phyloP scores from a whole-genome alignment of 495 filamentous ascomycete genomes.

The Penicillium herquei region DNA sequence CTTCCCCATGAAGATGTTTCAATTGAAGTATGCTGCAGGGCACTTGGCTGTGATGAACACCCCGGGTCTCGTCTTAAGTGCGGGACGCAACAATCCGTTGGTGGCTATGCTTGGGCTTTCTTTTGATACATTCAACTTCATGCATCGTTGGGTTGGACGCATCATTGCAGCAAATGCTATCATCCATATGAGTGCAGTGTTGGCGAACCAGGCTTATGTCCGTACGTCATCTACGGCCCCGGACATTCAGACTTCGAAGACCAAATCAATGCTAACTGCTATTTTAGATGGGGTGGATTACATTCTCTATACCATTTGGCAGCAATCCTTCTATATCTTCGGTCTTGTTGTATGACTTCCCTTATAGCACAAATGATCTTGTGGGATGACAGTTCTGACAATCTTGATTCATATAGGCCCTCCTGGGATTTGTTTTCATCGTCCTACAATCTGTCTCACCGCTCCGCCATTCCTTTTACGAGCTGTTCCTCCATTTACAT shows the following conservation, averaged over 20 bases:
- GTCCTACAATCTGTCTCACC: constrained; percentile 51
- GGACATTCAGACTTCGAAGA: too few relatives aligned
- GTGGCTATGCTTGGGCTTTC: constrained; percentile 35
- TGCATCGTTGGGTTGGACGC: constrained; percentile 48
- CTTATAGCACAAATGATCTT: not conserved
- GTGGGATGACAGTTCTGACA: too few relatives aligned
- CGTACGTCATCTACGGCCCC: constrained; percentile 19
- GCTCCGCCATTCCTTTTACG: constrained; percentile 57
- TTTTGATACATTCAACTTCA: constrained; percentile 45
- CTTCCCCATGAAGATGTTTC: constrained; percentile 33
- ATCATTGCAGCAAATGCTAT: constrained; percentile 34
- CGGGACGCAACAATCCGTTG: constrained; percentile 45
- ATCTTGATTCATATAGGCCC: constrained; percentile 22
- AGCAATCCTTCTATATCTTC: constrained; percentile 33
- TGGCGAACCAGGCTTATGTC: constrained; percentile 25
- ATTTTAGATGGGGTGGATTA: constrained; percentile 25
- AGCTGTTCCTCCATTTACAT: constrained; percentile 56
- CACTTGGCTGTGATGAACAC: constrained; percentile 44
- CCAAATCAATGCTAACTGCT: not conserved
- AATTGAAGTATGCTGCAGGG: constrained; percentile 41
- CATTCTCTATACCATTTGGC: constrained; percentile 31
- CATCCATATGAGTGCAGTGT: constrained; percentile 35
- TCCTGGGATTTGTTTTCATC: constrained; percentile 48
- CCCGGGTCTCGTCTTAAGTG: constrained; percentile 38
- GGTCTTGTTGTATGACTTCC: constrained; percentile 32